Percentiles rank a stretch among this genome's conserved stretches.
Conservation (phyloP, 441 rosid genomes). For the Gossypium lobatum region DNA sequence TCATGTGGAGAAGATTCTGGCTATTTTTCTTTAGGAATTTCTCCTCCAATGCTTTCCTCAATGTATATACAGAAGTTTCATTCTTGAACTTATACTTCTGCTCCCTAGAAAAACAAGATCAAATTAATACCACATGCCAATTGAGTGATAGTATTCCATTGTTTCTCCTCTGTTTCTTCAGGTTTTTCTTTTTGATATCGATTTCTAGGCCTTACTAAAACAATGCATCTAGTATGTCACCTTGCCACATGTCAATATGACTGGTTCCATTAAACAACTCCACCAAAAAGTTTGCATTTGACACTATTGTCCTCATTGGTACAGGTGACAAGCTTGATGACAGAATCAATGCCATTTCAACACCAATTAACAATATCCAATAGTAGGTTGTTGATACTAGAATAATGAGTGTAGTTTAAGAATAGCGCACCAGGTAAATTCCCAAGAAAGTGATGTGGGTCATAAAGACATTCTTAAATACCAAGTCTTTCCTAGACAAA, state of each 20-base stretch:
- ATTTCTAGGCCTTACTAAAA: not conserved
- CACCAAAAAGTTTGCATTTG: not conserved
- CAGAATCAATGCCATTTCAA: not conserved
- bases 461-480: not conserved
- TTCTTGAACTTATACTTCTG: too few relatives aligned
- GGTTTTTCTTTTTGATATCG: not conserved
- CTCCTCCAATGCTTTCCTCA: too few relatives aligned
- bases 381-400: too few relatives aligned
- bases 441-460: not conserved
- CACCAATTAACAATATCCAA: too few relatives aligned
- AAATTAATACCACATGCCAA: too few relatives aligned
- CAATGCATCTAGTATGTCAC: not conserved
- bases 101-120: too few relatives aligned
- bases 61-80: too few relatives aligned
- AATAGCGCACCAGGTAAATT: not conserved
- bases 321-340: not conserved
- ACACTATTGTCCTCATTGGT: not conserved
- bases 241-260: not conserved
- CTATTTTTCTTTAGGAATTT: not conserved
- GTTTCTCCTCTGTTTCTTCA: not conserved
- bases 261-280: not conserved
- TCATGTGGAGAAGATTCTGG: not conserved
- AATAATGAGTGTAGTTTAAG: not conserved
- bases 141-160: too few relatives aligned
- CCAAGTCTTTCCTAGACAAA: not conserved